Evolutionary conservation across 2,329 filamentous ascomycete genomes (phyloP).

Genomic region (Coniochaeta sp.): DNA sequence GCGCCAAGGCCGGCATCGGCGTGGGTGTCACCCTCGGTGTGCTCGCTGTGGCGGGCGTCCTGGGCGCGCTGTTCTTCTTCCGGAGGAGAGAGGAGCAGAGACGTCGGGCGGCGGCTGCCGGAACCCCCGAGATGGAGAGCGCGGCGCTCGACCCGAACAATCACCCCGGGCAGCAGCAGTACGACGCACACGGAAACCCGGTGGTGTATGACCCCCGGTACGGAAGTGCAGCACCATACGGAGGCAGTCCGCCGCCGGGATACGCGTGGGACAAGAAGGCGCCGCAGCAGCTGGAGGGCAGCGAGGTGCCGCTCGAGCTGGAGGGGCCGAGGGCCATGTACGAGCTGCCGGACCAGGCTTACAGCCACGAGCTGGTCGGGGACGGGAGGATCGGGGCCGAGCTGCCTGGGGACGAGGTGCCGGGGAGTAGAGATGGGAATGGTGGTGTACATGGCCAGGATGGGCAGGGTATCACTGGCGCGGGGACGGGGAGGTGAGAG

Average conservation of each 20-base stretch:
- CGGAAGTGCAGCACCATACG: background rate
- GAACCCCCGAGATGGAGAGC: conserved; percentile 7
- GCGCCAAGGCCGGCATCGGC: background rate
- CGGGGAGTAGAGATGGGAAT: background rate
- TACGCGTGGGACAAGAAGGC: background rate
- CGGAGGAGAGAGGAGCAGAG: background rate
- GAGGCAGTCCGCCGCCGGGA: conserved; percentile 1
- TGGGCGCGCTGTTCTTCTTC: background rate
- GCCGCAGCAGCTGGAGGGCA: conserved; percentile 13
- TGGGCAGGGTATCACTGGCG: background rate
- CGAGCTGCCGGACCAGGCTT: conserved; percentile 23
- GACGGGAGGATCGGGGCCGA: conserved; percentile 9
- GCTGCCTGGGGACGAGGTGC: background rate
- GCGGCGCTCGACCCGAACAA: conserved; percentile 8
- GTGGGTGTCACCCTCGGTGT: background rate
- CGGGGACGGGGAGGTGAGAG: background rate
- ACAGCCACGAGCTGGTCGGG: conserved; percentile 26
- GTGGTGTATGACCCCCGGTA: background rate
- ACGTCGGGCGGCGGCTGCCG: background rate
- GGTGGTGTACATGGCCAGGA: background rate
- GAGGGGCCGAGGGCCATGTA: conserved; percentile 15
- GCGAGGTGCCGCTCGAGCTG: conserved; percentile 17
- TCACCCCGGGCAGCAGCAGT: conserved; percentile 1
- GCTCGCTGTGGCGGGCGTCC: background rate
- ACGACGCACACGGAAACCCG: conserved; percentile 5